Conservation (phyloP, 2,329 filamentous ascomycete species). For the Fusarium graminum region DNA sequence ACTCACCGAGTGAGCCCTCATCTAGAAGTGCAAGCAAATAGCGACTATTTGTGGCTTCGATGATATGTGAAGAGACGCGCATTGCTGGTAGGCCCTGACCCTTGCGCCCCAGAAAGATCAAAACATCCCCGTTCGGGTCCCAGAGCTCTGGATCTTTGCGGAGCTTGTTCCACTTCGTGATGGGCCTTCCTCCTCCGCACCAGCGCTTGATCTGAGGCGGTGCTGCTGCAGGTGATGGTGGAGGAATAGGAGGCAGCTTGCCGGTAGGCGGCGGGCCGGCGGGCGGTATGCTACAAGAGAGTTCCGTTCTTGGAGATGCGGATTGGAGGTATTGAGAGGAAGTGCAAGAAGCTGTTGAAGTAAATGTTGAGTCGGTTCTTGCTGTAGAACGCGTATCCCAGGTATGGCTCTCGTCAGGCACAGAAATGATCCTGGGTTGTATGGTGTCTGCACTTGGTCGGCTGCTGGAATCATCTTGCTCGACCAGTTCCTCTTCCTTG, state of each 20-base stretch:
- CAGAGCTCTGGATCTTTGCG: conserved; percentile 71
- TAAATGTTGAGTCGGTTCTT: conserved; percentile 25
- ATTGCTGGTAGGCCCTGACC: conserved; percentile 65
- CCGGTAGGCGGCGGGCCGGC: conserved; percentile 57
- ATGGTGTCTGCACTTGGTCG: conserved; percentile 44
- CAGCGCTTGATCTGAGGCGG: conserved; percentile 65
- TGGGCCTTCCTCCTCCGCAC: conserved; percentile 63
- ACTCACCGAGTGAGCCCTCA: conserved; percentile 65
- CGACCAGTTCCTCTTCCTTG: conserved; percentile 52
- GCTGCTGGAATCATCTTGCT: conserved; percentile 35
- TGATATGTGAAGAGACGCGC: conserved; percentile 68
- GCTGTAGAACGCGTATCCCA: conserved; percentile 28
- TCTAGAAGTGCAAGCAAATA: conserved; percentile 66
- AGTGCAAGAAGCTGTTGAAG: conserved; percentile 28
- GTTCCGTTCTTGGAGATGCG: conserved; percentile 39
- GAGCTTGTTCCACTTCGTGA: conserved; percentile 68
- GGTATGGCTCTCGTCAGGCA: conserved; percentile 25
- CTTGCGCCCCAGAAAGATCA: conserved; percentile 67
- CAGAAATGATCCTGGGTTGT: conserved; percentile 29
- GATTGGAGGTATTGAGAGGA: conserved; percentile 36
- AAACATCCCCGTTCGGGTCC: conserved; percentile 71
- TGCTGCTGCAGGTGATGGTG: conserved; percentile 10
- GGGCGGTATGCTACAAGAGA: conserved; percentile 37
- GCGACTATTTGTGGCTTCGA: conserved; percentile 69
- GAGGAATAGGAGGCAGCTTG: conserved; percentile 60